Percentiles rank a stretch among this genome's conserved stretches.
phyloP scores from a whole-genome alignment of 805 yeast genomes.

The Kregervanrija delftensis region DNA sequence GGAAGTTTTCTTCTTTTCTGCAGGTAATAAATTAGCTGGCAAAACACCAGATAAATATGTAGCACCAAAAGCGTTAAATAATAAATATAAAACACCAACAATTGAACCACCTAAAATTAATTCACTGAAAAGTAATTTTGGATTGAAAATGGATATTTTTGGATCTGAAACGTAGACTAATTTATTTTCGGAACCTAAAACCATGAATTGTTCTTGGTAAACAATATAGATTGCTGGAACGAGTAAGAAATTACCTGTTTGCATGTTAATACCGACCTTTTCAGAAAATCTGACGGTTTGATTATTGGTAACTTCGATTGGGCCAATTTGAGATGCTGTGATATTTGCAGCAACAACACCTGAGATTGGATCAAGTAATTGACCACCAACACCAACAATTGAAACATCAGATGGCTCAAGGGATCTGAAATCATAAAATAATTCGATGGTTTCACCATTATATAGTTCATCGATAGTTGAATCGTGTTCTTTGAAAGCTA shows the following conservation, averaged over 20 bases:
- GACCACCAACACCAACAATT: constrained; percentile 65
- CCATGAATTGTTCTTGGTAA: constrained; percentile 42
- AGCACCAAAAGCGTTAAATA: constrained; percentile 38
- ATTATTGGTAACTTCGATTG: constrained; percentile 45
- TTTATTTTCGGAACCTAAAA: constrained; percentile 52
- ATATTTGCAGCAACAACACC: constrained; percentile 51
- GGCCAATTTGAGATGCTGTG: constrained; percentile 59
- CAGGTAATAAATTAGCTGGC: constrained; percentile 25
- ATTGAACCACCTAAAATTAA: constrained; percentile 42
- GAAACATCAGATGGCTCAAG: constrained; percentile 43
- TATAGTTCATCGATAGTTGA: constrained; percentile 34
- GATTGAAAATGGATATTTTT: constrained; percentile 64
- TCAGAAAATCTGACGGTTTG: constrained; percentile 47
- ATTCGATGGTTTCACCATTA: constrained; percentile 47
- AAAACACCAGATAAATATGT: constrained; percentile 36
- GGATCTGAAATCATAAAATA: constrained; percentile 48
- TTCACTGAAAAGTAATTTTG: constrained; percentile 61
- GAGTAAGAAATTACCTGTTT: constrained; percentile 50
- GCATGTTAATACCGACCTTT: constrained; percentile 49
- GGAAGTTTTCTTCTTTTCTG: constrained; percentile 17
- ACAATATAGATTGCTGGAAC: constrained; percentile 54
- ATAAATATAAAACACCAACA: constrained; percentile 43
- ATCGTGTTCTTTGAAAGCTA: constrained; percentile 31
- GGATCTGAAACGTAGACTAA: constrained; percentile 54
- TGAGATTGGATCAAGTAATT: constrained; percentile 47